phyloP scores from a whole-genome alignment of 208 protist genomes.

The Wallacemonas sp. region DNA sequence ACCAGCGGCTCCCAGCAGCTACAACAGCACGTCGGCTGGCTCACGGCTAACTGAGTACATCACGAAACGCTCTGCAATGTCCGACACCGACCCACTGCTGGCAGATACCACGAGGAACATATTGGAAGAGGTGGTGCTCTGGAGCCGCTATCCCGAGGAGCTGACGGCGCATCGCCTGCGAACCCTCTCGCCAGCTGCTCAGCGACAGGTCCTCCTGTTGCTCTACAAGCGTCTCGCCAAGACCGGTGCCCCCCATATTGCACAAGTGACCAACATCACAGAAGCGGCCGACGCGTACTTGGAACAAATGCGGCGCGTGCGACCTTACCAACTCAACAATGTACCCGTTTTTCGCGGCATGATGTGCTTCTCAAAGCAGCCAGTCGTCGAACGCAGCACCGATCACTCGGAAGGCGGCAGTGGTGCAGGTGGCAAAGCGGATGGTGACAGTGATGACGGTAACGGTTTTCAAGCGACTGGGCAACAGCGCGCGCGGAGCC shows the following conservation, averaged over 20 bases:
- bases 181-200: conserved; percentile 4
- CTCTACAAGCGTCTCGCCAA: conserved; percentile 6
- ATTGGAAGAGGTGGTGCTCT: conserved; percentile 38
- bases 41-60: conserved; percentile 4
- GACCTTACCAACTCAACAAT: conserved; percentile 4
- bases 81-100: conserved; percentile 7
- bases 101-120: conserved; percentile 30
- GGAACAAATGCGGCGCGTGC: neutral
- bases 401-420: too few species aligned
- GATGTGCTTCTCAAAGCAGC: conserved; percentile 53
- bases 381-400: conserved; percentile 12
- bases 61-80: neutral
- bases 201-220: neutral
- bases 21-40: neutral
- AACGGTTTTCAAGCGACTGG: too few species aligned
- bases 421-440: too few species aligned
- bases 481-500: too few species aligned
- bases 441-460: too few species aligned
- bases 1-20: neutral
- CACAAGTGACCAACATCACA: neutral
- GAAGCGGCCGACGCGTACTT: neutral
- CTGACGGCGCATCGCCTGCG: conserved; percentile 35
- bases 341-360: conserved; percentile 62
- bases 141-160: conserved; percentile 36
- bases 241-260: neutral